A percentile compares a stretch with the other conserved stretches of the same genome.
Evolutionary conservation across 75 land plant species (phyloP).

Genomic region (Selaginella moellendorffii): DNA sequence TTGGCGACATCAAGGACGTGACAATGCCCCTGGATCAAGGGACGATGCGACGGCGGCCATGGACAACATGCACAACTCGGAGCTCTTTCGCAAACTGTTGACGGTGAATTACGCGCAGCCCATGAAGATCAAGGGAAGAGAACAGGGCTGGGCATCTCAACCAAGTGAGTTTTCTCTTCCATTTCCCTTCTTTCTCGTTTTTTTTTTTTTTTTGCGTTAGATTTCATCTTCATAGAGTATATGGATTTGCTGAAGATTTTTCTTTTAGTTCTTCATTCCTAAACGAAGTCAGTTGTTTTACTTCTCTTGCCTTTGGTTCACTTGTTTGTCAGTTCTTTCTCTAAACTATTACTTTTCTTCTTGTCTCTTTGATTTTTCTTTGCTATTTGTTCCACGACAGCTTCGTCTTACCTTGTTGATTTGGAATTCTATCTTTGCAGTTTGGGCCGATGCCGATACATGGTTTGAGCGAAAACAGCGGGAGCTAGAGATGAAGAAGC

Average conservation of each 20-base stretch:
- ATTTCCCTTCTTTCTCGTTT: not conserved
- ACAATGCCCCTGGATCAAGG: slow-evolving; percentile 87
- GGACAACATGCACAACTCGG: slow-evolving; percentile 97
- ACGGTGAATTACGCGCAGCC: slow-evolving; percentile 96
- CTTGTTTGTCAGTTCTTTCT: not conserved
- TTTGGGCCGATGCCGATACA: slow-evolving; percentile 98
- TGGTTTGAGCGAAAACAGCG: slow-evolving; percentile 96
- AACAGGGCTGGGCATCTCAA: slow-evolving; percentile 99
- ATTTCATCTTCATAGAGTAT: not conserved
- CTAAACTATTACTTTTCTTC: not conserved
- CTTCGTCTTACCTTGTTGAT: too few species aligned
- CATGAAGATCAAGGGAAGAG: slow-evolving; percentile 93
- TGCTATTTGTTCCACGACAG: too few species aligned
- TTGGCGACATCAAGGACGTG: slow-evolving; percentile 95
- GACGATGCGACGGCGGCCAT: slow-evolving; percentile 96
- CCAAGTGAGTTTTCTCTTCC: slow-evolving; percentile 45
- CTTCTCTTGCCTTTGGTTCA: not conserved
- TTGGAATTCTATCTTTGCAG: slow-evolving; percentile 29
- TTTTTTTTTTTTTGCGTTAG: not conserved
- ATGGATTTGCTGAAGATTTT: not conserved
- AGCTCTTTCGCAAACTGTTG: slow-evolving; percentile 88
- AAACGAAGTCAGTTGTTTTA: not conserved
- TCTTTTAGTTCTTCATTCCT: not conserved
- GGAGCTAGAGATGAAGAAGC: slow-evolving; percentile 72
- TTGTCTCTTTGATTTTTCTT: not conserved